Base-by-base conservation (phyloP, 306 rosid species). In the Quercus glauca region DNA sequence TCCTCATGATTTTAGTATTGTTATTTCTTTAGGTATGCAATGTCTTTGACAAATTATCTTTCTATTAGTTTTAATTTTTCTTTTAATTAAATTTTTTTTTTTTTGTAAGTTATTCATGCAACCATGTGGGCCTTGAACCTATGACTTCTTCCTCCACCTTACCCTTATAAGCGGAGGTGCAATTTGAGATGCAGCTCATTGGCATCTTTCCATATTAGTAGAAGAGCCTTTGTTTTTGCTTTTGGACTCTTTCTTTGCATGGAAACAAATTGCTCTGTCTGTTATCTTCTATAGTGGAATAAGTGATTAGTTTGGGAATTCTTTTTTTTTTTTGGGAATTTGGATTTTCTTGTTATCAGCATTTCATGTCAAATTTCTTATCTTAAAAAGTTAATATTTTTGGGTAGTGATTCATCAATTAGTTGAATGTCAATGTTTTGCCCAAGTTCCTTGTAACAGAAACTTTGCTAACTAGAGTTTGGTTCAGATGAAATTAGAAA, bases 401-500 rank as follows among this genome's bases (percentile, higher is more conserved):
- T n/a, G 61, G 3, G 61, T 56, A 57, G 14, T 3, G 29, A 26
- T 21, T 21, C 5, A 26, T 26, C 10, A 4, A 58, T 58, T 58
- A 4, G 12, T 58, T 58, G 1, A 58, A 58, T 10, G 25, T 58
- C 28, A 58, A 58, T 10, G 26, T 21, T 45, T 21, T 58, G 64
- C 13, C 64, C 6, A 25, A 1, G 26, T 3, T 21, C 29, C 25
- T 58, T 58, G 35, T 5, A 26, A 61, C 11, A 33, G 28, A 25
- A 11, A 25, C 35, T 25, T 61, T 7, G 11, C 73, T 87, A 58
- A 87, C 68, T 3, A 35, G 14, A 76, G 65, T 33, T 75, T 82
- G 85, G 69, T 65, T 81, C 97, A 94, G 98, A 83, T 92, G 97
- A 88, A 88, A 76, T 82, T 92, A 81, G 98, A 94, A 80, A 92